Base-by-base conservation (phyloP, 305 asterid genomes). In the Ajuga reptans region DNA sequence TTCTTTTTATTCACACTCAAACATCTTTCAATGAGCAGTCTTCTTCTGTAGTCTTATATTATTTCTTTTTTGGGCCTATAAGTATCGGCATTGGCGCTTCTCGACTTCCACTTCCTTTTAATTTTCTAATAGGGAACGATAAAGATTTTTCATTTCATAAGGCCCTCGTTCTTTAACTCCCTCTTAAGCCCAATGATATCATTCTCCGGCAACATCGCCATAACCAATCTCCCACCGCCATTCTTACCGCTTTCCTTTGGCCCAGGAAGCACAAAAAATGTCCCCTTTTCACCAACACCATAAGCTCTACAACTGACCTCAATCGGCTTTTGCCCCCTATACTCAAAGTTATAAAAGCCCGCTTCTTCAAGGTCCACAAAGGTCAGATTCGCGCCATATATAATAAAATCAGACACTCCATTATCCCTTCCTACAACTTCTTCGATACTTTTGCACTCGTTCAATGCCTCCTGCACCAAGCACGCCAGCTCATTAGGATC, bases 301-400 rank as follows among this genome's bases (percentile, higher is more conserved):
- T 89, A 90, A 5, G 85, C 64, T 7, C 27, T 33, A 33, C 74
- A 87, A 41, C 84, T 82, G 3, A 81, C 85, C 1, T 42, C 12
- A 1, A 74, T 42, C 0, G 96, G 90, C 21, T 72, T 85, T 3
- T 78, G 67, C 18, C 87, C 89, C 11, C 61, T 68, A n/a, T 74
- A 79, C 5, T 80, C 85, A 47, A 89, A 82, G 1, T 80, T 89
- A 63, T 87, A 85, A 2, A 87, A 77, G 0, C 34, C 4, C 0
- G 77, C 86, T 0, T 78, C 87, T 11, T 84, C 96, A 21, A 85
- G 29, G 80, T 82, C 61, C 72, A 80, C 82, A 10, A 91, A 84
- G 2, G 92, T 88, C 49, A 89, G 49, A 52, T 91, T 89, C 33
- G 89, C 93, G 0, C 97, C 98, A 29, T 86, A 92, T 0, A 89